These are phyloP conservation scores for Curvularia hawaiiensis DNA, from an alignment of 2,329 filamentous ascomycete genomes.

Conservation along the genomic window DNA sequence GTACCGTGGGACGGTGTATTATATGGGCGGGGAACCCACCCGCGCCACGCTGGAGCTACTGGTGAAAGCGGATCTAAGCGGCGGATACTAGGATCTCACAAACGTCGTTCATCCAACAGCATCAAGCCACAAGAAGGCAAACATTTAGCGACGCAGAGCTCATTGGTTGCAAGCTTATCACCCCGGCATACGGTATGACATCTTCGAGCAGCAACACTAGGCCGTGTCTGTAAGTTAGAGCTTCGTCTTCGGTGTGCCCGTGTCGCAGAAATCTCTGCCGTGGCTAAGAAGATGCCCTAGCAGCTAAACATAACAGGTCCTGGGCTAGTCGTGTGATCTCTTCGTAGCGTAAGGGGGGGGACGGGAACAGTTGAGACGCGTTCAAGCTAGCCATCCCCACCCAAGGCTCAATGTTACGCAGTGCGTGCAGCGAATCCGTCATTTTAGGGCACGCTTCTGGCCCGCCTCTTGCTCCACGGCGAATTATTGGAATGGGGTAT, in stretches of 20 bases:
- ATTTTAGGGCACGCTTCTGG: constrained; percentile 13
- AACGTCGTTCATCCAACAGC: constrained; percentile 13
- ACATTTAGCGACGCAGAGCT: constrained; percentile 2
- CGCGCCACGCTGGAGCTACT: constrained; percentile 15
- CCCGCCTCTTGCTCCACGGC: constrained; percentile 1
- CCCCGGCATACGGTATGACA: constrained; percentile 11
- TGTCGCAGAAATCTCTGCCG: constrained; percentile 5
- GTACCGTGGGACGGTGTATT: constrained; percentile 16
- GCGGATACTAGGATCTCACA: constrained; percentile 18
- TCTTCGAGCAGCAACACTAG: constrained; percentile 2
- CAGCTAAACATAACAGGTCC: neutral
- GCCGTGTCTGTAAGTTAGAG: constrained; percentile 2
- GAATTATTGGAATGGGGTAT: constrained; percentile 1
- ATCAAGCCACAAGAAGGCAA: constrained; percentile 16
- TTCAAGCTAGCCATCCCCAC: constrained; percentile 5
- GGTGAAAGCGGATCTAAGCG: constrained; percentile 25
- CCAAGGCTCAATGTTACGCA: constrained; percentile 13
- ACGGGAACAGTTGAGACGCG: constrained; percentile 5
- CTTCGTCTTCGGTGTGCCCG: constrained; percentile 9
- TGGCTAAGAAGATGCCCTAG: constrained; percentile 13
- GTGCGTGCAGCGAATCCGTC: constrained; percentile 1
- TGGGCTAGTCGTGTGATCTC: neutral
- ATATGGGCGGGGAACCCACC: constrained; percentile 16
- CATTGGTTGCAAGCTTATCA: constrained; percentile 9
- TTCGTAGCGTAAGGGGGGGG: neutral